A percentile compares a stretch with the other conserved stretches of the same genome.
Evolutionary conservation across 805 yeast genomes (phyloP).

Genomic region (Cyberlindnera americana): DNA sequence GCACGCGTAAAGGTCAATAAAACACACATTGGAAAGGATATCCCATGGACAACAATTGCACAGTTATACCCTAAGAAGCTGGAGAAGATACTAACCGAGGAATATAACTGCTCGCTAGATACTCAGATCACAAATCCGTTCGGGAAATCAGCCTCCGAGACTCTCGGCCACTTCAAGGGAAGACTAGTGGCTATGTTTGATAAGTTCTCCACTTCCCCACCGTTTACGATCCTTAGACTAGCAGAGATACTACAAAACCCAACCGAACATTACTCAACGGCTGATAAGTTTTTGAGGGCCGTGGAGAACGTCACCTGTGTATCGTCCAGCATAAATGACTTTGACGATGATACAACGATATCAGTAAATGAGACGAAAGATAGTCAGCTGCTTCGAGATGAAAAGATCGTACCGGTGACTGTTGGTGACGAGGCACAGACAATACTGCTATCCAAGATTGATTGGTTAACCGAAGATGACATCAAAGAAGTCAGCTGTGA

Average conservation of each 20-base stretch:
- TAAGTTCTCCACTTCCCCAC: conserved; percentile 28
- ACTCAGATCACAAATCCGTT: conserved; percentile 11
- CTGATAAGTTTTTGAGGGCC: conserved; percentile 44
- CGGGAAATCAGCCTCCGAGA: conserved; percentile 1
- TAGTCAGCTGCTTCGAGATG: background rate
- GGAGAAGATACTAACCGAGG: conserved; percentile 5
- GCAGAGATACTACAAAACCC: conserved; percentile 47
- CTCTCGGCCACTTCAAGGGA: conserved; percentile 12
- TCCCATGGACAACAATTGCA: conserved; percentile 2
- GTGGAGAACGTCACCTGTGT: conserved; percentile 28
- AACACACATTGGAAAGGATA: conserved; percentile 2
- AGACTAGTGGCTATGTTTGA: conserved; percentile 7
- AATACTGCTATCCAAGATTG: conserved; percentile 22
- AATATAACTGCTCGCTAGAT: conserved; percentile 6
- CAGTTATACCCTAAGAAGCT: conserved; percentile 5
- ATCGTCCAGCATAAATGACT: conserved; percentile 15
- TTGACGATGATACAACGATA: background rate
- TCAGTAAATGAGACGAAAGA: background rate
- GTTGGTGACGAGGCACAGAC: conserved; percentile 23
- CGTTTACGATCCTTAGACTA: conserved; percentile 47
- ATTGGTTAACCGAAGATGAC: conserved; percentile 26
- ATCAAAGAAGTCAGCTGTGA: conserved; percentile 21
- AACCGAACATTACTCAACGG: conserved; percentile 33
- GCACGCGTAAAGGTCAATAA: conserved; percentile 6
- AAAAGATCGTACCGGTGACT: conserved; percentile 9